Evolutionary conservation across 75 land plant species (phyloP), one percentile per base, ranked within the genome.

Genomic region (Larix kaempferi): DNA sequence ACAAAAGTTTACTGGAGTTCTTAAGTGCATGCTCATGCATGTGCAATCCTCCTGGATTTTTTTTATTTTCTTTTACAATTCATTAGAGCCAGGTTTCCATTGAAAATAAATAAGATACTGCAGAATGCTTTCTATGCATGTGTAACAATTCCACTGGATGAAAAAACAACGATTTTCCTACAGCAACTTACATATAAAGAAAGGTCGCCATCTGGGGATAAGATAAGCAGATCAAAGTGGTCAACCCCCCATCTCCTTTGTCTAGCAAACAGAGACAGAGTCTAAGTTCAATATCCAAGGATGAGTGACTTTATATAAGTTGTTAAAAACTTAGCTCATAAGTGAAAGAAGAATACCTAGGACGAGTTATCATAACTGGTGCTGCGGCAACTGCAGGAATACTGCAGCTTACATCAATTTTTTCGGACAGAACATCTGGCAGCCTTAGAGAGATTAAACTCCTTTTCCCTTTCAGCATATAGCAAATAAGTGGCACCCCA

Each of bases 311-410:
- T 73, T 5, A 52, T 73, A 26, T n/a, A 54, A 54, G 35, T 49
- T 8, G 54, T 49, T 49, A 49, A 49, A 10, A 49, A 49, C 57
- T 73, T 10, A 35, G 57, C 56, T 35, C 21, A 59, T n/a, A 21
- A 74, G 15, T 60, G 22, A 27, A 16, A 41, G 57, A 29, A 59
- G 21, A 5, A 33, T 60, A 95, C 99, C 92, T 89, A 71, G 95
- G 94, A 21, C 92, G 96, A 67, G 94, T 93, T 41, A 94, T 93
- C 69, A 79, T 77, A 54, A 98, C 89, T 49, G 99, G 89, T 11
- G 89, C 94, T 78, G 98, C 99, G 57, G 87, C 92, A 81, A 91
- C 71, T 26, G 98, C 99, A 61, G 88, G 82, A 66, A 93, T 85
- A 61, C 86, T 95, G 96, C 96, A 95, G 69, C 94, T 92, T 66